A percentile compares a stretch with the other conserved stretches of the same genome.
These are phyloP conservation scores for Volvariella surrecta DNA, from an alignment of 1,284 basidiomycete genomes.

Conservation along the genomic window DNA sequence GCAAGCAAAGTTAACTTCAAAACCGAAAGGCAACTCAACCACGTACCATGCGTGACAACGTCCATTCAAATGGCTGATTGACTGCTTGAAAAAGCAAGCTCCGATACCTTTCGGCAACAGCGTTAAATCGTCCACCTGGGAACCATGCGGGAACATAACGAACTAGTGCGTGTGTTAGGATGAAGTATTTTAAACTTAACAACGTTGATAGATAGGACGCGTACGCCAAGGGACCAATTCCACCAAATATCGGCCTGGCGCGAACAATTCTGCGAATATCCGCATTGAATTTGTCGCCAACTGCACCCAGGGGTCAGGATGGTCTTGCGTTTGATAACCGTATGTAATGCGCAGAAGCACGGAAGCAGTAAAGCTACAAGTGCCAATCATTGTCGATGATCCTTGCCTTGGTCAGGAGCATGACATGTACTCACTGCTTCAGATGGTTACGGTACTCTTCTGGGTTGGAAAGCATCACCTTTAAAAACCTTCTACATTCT, in stretches of 20 bases:
- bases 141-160: slow-evolving; percentile 43
- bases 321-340: slow-evolving; percentile 13
- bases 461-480: slow-evolving; percentile 33
- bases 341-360: slow-evolving; percentile 15
- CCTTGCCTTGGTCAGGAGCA: neutral
- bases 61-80: slow-evolving; percentile 31
- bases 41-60: slow-evolving; percentile 38
- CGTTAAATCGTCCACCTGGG: slow-evolving; percentile 42
- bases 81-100: slow-evolving; percentile 29
- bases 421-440: slow-evolving; percentile 23
- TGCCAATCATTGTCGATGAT: neutral
- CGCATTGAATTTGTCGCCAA: slow-evolving; percentile 12
- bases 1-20: too few species aligned
- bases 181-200: neutral
- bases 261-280: slow-evolving; percentile 12
- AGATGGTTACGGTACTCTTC: slow-evolving; percentile 34
- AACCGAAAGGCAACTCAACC: neutral
- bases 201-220: slow-evolving; percentile 2
- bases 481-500: slow-evolving; percentile 38
- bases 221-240: slow-evolving; percentile 17
- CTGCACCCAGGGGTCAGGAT: slow-evolving; percentile 15
- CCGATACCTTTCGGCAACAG: slow-evolving; percentile 30
- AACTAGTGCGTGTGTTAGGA: slow-evolving; percentile 22
- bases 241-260: slow-evolving; percentile 15
- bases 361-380: slow-evolving; percentile 1